Evolutionary conservation across 345 rosid genomes (phyloP).

Genomic region (Eucalyptus dawsonii): DNA sequence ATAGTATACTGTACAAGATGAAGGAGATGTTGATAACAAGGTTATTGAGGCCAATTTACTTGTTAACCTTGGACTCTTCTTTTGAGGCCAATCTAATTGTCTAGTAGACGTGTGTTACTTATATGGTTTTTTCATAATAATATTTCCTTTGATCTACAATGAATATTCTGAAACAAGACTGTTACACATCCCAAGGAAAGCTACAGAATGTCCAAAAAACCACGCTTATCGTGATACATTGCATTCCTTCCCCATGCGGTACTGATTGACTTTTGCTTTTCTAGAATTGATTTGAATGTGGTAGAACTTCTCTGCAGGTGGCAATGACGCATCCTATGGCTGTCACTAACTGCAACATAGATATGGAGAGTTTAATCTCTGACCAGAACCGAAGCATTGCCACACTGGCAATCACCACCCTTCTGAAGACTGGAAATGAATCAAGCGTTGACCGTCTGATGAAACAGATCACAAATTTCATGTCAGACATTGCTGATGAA

Average conservation of each 20-base stretch:
- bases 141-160: not conserved
- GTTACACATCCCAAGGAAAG: not conserved
- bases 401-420: slow-evolving; percentile 95
- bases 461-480: slow-evolving; percentile 98
- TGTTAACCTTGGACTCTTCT: not conserved
- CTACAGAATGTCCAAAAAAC: not conserved
- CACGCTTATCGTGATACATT: not conserved
- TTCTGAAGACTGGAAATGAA: slow-evolving; percentile 96
- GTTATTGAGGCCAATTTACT: not conserved
- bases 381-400: slow-evolving; percentile 99
- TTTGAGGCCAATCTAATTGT: not conserved
- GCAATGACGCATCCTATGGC: slow-evolving; percentile 99
- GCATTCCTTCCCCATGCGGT: not conserved
- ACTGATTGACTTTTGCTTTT: not conserved
- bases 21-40: not conserved
- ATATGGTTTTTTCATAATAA: not conserved
- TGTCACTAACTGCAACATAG: slow-evolving; percentile 97
- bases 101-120: not conserved
- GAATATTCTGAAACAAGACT: not conserved
- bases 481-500: slow-evolving; percentile 99
- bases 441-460: slow-evolving; percentile 94
- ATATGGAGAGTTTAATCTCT: slow-evolving; percentile 96
- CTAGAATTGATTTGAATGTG: not conserved
- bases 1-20: not conserved
- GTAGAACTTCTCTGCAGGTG: slow-evolving; percentile 36